Evolutionary conservation across 768 basidiomycete species (phyloP), one percentile per base, ranked within the genome.

Genomic region (Mycena metata): DNA sequence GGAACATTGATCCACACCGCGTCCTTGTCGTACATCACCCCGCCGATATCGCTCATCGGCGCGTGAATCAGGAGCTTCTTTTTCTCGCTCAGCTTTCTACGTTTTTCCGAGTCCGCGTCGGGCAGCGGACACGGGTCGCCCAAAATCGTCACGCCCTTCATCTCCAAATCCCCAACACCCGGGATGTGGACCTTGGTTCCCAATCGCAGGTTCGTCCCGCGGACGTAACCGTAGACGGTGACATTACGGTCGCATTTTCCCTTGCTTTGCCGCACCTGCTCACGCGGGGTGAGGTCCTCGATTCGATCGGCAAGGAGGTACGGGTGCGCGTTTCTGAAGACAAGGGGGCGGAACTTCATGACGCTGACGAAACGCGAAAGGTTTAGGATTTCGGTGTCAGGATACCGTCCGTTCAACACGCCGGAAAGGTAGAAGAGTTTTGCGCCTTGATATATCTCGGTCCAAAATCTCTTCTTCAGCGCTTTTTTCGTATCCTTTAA

Each of bases 381-480:
- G 77, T 99, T 98, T 75, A 96, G 88, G 73, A 98, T 96, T 82
- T 99, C 98, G 21, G 89, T 90, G 79, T 99, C 98, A 35, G 98
- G 96, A 79, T 99, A 98, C 45, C 96, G 94, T 21, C 98, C 98
- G 73, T 99, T 98, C 74, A 99, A 87, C 36, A 98, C 95, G 19
- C 97, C 98, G 3, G 95, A 96, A 57, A 99, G 90, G 79, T 98
- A 98, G 82, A 98, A 99, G 10, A 99, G 89, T 78, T 99, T 99
- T 35, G 98, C 97, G 56, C 98, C 98, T 74, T 96, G 94, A 79
- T 99, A 99, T 15, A 99, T 99, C 80, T 99, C 98, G 0, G 96
- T 95, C 98, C 98, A 99, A 83, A 99, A 99, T 12, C 98, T 94
- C 76, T 95, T 98, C 81, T 99, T 99, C 43, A 99, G 88, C 0